Evolutionary conservation across 2,329 filamentous ascomycete genomes (phyloP).

Genomic region (Epichloe brachyelytri): DNA sequence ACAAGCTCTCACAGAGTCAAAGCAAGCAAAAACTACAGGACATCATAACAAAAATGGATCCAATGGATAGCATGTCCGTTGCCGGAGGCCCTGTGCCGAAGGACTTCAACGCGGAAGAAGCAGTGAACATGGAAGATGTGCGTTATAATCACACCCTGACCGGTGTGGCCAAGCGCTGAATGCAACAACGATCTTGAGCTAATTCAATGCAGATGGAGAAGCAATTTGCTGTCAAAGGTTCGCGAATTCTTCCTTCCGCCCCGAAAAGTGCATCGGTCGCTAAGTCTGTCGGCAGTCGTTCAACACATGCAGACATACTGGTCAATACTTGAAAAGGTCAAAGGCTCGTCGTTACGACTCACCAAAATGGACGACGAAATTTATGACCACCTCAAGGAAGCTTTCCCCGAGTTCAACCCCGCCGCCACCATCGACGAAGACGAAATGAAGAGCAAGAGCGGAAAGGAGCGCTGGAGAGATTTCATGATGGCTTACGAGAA

Average conservation of each 20-base stretch:
- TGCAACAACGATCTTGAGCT: background rate
- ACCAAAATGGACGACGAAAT: constrained; percentile 96
- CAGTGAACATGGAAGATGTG: constrained; percentile 43
- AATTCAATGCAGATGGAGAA: constrained; percentile 67
- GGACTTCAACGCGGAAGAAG: constrained; percentile 46
- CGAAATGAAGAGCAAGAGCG: constrained; percentile 91
- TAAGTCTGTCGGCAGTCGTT: constrained; percentile 41
- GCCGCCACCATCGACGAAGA: constrained; percentile 73
- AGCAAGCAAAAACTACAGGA: background rate
- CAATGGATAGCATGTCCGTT: constrained; percentile 24
- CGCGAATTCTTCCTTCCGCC: constrained; percentile 1
- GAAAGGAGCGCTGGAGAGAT: constrained; percentile 88
- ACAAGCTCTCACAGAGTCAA: background rate
- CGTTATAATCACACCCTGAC: constrained; percentile 16
- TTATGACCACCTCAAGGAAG: constrained; percentile 70
- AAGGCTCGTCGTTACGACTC: constrained; percentile 75
- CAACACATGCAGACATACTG: constrained; percentile 97
- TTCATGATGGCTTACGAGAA: constrained; percentile 94
- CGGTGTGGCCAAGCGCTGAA: background rate
- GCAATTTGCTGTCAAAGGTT: constrained; percentile 95
- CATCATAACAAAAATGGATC: constrained; percentile 20
- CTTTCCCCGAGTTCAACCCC: constrained; percentile 89
- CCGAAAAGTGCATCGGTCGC: background rate
- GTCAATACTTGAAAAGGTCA: constrained; percentile 83
- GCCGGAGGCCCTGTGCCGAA: constrained; percentile 28